These are phyloP conservation scores for Stromatinia cepivora DNA, from an alignment of 2,329 filamentous ascomycete genomes.

Conservation along the genomic window DNA sequence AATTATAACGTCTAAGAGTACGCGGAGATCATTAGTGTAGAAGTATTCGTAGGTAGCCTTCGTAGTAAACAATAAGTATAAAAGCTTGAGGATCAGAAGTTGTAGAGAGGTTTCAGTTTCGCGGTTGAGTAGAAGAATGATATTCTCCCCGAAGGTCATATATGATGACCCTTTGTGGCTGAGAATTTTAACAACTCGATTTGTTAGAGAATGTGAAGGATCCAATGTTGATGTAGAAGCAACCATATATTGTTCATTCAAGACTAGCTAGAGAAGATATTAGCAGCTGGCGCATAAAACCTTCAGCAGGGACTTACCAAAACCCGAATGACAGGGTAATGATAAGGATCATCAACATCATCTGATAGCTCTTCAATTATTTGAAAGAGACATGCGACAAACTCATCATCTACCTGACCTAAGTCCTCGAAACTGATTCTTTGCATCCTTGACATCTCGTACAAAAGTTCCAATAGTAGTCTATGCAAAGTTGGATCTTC, in stretches of 20 bases:
- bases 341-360: conserved; percentile 88
- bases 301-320: conserved; percentile 58
- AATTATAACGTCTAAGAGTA: conserved; percentile 92
- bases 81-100: conserved; percentile 90
- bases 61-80: conserved; percentile 94
- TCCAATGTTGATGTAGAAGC: conserved; percentile 50
- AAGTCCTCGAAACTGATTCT: conserved; percentile 75
- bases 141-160: conserved; percentile 96
- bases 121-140: conserved; percentile 91
- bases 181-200: conserved; percentile 89
- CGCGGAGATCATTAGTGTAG: conserved; percentile 94
- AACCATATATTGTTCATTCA: conserved; percentile 99
- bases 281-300: conserved; percentile 24
- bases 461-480: conserved; percentile 82
- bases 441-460: conserved; percentile 95
- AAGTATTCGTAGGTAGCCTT: conserved; percentile 94
- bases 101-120: conserved; percentile 94
- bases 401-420: conserved; percentile 73
- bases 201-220: conserved; percentile 64
- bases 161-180: conserved; percentile 77
- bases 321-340: conserved; percentile 92
- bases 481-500: conserved; percentile 73
- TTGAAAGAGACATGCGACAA: conserved; percentile 79
- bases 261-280: conserved; percentile 65
- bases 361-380: conserved; percentile 86